A percentile compares a stretch with the other conserved stretches of the same genome.
Evolutionary conservation across 176 grass and related monocot species (phyloP).

Genomic region (Tillandsia fasciculata): DNA sequence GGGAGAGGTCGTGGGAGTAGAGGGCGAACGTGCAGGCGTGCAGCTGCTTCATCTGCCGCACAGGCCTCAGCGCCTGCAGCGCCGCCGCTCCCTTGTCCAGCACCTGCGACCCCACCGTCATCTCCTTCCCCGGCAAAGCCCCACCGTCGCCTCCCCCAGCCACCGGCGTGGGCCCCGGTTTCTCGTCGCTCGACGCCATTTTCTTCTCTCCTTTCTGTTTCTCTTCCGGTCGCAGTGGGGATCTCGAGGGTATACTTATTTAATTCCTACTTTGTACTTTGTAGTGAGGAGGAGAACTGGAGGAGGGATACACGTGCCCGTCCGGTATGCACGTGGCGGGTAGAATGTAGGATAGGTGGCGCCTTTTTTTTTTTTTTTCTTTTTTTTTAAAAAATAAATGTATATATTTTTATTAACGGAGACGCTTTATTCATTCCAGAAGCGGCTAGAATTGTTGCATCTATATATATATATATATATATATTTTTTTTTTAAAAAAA

Average conservation of each 20-base stretch:
- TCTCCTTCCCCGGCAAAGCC: conserved; percentile 28
- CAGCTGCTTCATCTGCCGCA: conserved; percentile 63
- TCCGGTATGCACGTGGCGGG: background rate
- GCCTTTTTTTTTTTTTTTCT: too few species aligned
- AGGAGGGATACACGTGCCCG: background rate
- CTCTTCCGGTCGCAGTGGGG: background rate
- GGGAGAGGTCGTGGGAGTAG: conserved; percentile 50
- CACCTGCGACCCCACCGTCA: conserved; percentile 25
- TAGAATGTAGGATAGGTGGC: background rate
- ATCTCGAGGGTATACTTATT: background rate
- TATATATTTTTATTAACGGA: too few species aligned
- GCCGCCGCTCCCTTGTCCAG: conserved; percentile 44
- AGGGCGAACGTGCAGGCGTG: conserved; percentile 79
- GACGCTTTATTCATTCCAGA: too few species aligned
- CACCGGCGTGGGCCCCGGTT: conserved; percentile 8
- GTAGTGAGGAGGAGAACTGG: background rate
- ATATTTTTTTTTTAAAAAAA: too few species aligned
- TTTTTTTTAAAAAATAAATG: too few species aligned
- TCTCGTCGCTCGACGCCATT: conserved; percentile 61
- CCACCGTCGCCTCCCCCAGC: background rate
- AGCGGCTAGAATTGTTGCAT: too few species aligned
- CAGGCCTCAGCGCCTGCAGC: conserved; percentile 53
- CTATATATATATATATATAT: too few species aligned
- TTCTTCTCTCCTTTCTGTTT: background rate
- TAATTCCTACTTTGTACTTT: too few species aligned